A percentile compares a stretch with the other conserved stretches of the same genome.
Evolutionary conservation across 2,329 filamentous ascomycete genomes (phyloP).

Genomic region (Arthrobotrys sphaeroides): DNA sequence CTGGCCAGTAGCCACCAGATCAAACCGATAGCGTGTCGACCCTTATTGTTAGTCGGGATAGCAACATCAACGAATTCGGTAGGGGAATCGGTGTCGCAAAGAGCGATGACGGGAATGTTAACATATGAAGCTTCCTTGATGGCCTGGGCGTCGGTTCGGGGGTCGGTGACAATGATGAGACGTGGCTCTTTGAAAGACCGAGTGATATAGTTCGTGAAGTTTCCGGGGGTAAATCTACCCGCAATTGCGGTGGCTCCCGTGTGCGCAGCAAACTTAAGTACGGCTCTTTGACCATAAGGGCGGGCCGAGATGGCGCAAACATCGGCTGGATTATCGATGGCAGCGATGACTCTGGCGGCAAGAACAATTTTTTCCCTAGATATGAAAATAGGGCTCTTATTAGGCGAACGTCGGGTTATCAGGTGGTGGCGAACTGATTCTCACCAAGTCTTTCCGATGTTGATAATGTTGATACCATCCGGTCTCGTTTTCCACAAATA

Average conservation of each 20-base stretch:
- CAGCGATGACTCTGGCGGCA: constrained; percentile 97
- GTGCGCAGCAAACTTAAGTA: constrained; percentile 99
- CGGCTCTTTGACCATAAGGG: constrained; percentile 98
- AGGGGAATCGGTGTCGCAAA: constrained; percentile 98
- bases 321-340: constrained; percentile 99
- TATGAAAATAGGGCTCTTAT: background rate
- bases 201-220: constrained; percentile 99
- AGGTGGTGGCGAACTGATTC: constrained; percentile 59
- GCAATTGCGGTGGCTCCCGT: constrained; percentile 97
- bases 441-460: constrained; percentile 99
- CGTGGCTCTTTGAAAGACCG: constrained; percentile 99
- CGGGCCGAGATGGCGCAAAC: constrained; percentile 99
- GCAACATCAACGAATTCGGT: constrained; percentile 99
- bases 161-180: constrained; percentile 98
- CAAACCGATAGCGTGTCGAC: constrained; percentile 97
- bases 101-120: constrained; percentile 99
- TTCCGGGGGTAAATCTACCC: constrained; percentile 99
- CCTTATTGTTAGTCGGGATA: constrained; percentile 99
- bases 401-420: background rate
- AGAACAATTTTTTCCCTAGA: constrained; percentile 98
- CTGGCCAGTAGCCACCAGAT: constrained; percentile 99
- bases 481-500: constrained; percentile 99
- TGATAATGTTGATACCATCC: constrained; percentile 98
- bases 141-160: constrained; percentile 98
- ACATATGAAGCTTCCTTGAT: constrained; percentile 99